Evolutionary conservation across 2,329 filamentous ascomycete species (phyloP).

Genomic region (Diplodia scrobiculata): DNA sequence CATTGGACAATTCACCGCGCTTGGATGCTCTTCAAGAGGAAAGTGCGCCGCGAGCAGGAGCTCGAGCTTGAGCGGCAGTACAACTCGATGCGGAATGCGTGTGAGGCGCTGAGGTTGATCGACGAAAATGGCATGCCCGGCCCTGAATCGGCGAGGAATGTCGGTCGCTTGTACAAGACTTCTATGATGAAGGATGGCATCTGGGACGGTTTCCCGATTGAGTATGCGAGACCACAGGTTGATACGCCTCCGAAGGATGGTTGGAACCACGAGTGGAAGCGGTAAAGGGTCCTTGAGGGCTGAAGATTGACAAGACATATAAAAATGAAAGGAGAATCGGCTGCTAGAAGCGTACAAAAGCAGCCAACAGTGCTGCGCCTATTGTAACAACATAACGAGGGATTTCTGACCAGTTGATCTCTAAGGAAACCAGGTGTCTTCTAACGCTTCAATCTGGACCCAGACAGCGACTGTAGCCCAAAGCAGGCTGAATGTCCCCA

Average conservation of each 20-base stretch:
- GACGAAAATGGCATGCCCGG: conserved; percentile 48
- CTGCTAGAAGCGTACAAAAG: not conserved
- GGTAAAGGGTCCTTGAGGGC: conserved; percentile 41
- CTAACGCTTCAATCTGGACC: not conserved
- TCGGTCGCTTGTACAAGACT: conserved; percentile 77
- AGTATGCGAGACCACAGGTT: conserved; percentile 83
- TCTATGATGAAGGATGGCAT: conserved; percentile 90
- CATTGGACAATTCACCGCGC: conserved; percentile 99
- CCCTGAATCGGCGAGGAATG: conserved; percentile 55
- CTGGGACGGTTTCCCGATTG: conserved; percentile 77
- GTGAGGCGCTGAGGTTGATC: conserved; percentile 72
- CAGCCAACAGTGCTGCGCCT: not conserved
- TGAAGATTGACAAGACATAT: not conserved
- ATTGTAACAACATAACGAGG: conserved; percentile 1
- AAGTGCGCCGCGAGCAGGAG: conserved; percentile 65
- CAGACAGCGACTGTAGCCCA: not conserved
- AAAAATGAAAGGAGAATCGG: not conserved
- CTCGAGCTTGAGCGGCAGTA: conserved; percentile 76
- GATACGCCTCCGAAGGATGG: conserved; percentile 75
- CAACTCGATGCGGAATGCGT: conserved; percentile 79
- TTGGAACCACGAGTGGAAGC: conserved; percentile 95
- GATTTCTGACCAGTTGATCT: not conserved
- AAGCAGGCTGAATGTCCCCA: not conserved
- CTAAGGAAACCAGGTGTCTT: not conserved
- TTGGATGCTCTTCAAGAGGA: conserved; percentile 78